Percentiles rank a stretch among this genome's conserved stretches.
Evolutionary conservation across 2,329 filamentous ascomycete genomes (phyloP).

Genomic region (Phialemonium atrogriseum): DNA sequence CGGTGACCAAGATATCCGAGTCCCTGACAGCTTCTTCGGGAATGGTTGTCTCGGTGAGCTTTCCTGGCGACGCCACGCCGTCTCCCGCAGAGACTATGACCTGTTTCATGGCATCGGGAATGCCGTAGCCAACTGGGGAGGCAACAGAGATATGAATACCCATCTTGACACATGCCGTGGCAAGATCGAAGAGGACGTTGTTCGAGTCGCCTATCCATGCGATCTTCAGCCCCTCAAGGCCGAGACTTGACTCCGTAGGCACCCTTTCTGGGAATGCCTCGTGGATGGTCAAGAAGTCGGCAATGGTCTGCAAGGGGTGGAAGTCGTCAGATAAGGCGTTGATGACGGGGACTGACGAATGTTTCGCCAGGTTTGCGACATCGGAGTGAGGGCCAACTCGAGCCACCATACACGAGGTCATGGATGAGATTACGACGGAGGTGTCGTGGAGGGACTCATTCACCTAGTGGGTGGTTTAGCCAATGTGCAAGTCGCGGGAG

Average conservation of each 20-base stretch:
- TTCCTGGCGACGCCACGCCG: slow-evolving; percentile 51
- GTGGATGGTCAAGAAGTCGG: slow-evolving; percentile 85
- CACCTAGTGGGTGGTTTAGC: slow-evolving; percentile 45
- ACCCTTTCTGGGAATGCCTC: slow-evolving; percentile 58
- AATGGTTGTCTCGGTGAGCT: slow-evolving; percentile 64
- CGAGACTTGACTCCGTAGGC: slow-evolving; percentile 37
- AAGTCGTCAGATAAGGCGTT: slow-evolving; percentile 85
- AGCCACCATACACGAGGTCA: slow-evolving; percentile 77
- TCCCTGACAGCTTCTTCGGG: slow-evolving; percentile 80
- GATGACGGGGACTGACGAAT: slow-evolving; percentile 73
- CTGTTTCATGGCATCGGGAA: slow-evolving; percentile 65
- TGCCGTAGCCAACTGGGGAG: slow-evolving; percentile 75
- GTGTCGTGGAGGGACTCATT: slow-evolving; percentile 97
- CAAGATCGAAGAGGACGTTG: slow-evolving; percentile 92
- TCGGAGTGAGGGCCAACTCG: slow-evolving; percentile 73
- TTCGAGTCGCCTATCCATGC: slow-evolving; percentile 97
- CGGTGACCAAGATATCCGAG: slow-evolving; percentile 86
- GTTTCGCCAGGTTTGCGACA: slow-evolving; percentile 58
- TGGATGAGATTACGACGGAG: slow-evolving; percentile 84
- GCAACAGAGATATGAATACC: slow-evolving; percentile 83
- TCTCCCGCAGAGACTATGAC: slow-evolving; percentile 59
- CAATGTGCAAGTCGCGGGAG: background rate
- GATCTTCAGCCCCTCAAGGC: slow-evolving; percentile 76
- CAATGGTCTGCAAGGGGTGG: slow-evolving; percentile 89
- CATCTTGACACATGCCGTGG: slow-evolving; percentile 78